phyloP scores from a whole-genome alignment of 75 land plant species.

The Azolla pinnata region DNA sequence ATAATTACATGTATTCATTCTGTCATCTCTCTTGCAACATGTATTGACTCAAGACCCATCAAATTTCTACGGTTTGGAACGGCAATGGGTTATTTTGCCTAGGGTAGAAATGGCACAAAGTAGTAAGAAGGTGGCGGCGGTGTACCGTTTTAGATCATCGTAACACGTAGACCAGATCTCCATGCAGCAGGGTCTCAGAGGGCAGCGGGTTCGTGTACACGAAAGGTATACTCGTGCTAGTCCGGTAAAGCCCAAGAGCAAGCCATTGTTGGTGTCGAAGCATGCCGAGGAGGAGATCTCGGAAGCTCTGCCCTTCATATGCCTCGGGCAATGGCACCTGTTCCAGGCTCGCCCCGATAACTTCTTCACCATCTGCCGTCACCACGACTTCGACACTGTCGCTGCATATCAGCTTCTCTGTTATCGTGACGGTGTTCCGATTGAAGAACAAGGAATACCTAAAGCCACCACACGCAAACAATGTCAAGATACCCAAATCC shows the following conservation, averaged over 20 bases:
- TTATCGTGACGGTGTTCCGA: conserved; percentile 24
- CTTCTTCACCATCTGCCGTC: too few relatives aligned
- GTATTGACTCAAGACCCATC: too few relatives aligned
- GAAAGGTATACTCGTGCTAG: conserved; percentile 23
- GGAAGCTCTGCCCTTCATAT: conserved; percentile 25
- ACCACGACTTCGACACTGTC: conserved; percentile 10
- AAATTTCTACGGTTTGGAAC: too few relatives aligned
- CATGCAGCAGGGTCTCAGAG: conserved; percentile 4
- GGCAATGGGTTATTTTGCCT: too few relatives aligned
- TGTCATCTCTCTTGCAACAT: too few relatives aligned
- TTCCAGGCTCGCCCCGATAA: conserved; percentile 15
- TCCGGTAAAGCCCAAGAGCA: conserved; percentile 36
- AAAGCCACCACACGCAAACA: too few relatives aligned
- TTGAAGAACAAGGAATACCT: conserved; percentile 44
- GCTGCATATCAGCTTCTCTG: conserved; percentile 35
- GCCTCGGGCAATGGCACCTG: conserved; percentile 28
- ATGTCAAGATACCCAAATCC: too few relatives aligned
- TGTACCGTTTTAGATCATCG: too few relatives aligned
- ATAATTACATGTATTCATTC: too few relatives aligned
- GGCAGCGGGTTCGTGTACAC: conserved; percentile 36
- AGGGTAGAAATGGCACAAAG: too few relatives aligned
- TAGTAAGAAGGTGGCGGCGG: too few relatives aligned
- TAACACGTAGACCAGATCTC: conserved; percentile 28
- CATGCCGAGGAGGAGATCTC: conserved; percentile 25
- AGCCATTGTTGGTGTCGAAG: conserved; percentile 13